Conservation (phyloP, 2,329 filamentous ascomycete species). For the Penicillium palitans region DNA sequence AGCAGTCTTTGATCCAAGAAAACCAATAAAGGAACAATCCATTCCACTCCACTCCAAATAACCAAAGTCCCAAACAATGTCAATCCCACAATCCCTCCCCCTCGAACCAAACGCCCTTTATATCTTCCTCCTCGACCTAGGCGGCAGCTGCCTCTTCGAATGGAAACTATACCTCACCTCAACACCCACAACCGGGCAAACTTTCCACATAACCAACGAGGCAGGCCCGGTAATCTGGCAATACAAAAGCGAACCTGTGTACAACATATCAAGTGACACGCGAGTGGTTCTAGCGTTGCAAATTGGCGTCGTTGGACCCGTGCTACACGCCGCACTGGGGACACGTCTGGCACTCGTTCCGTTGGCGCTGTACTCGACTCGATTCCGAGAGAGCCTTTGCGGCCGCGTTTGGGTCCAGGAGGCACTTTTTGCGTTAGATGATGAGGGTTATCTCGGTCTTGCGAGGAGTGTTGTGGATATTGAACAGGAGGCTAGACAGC, state of each 20-base stretch:
- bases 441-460: constrained; percentile 26
- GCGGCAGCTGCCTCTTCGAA: constrained; percentile 21
- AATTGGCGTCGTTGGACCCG: constrained; percentile 21
- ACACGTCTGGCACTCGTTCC: constrained; percentile 21
- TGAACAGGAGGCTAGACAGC: constrained; percentile 20
- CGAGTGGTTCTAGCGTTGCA: constrained; percentile 23
- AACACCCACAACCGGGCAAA: constrained; percentile 9
- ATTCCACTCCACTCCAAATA: neutral
- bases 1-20: neutral
- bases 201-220: constrained; percentile 25
- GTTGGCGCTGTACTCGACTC: constrained; percentile 18
- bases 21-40: neutral
- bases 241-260: constrained; percentile 15
- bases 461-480: constrained; percentile 13
- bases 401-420: constrained; percentile 30
- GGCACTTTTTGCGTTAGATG: constrained; percentile 26
- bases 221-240: constrained; percentile 14
- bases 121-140: constrained; percentile 23
- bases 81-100: neutral
- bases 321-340: constrained; percentile 18
- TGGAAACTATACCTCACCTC: constrained; percentile 28
- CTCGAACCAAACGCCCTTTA: constrained; percentile 24
- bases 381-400: constrained; percentile 20
- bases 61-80: neutral
- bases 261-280: constrained; percentile 4